Evolutionary conservation across 257 asterid species (phyloP).

Genomic region (Nicotiana benthamiana): DNA sequence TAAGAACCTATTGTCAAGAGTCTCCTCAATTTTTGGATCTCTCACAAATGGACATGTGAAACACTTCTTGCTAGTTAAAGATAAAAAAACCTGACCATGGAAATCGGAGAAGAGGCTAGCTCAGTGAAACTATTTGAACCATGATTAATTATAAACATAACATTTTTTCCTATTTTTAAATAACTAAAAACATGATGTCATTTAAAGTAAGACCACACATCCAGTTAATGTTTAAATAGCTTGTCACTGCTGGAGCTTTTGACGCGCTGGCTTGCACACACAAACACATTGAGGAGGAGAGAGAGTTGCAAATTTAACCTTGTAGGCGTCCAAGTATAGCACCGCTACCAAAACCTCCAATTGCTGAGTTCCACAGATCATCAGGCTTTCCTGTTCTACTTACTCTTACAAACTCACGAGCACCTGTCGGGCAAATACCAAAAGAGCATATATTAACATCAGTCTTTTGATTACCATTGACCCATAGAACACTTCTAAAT

Average conservation of each 20-base stretch:
- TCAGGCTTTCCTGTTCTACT: conserved; percentile 78
- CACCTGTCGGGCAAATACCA: conserved; percentile 33
- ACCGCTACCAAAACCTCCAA: conserved; percentile 88
- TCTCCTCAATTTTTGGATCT: background rate
- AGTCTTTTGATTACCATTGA: background rate
- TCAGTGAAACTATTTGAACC: background rate
- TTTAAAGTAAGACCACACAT: background rate
- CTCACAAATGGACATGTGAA: background rate
- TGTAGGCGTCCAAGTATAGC: conserved; percentile 94
- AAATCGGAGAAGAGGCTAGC: background rate
- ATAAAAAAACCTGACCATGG: background rate
- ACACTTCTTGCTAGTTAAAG: background rate
- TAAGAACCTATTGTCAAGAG: background rate
- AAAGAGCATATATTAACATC: background rate
- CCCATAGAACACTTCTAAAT: background rate
- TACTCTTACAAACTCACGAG: conserved; percentile 77
- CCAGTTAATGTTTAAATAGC: background rate
- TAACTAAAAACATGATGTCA: background rate
- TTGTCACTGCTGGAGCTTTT: background rate
- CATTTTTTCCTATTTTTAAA: background rate
- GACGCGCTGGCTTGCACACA: background rate
- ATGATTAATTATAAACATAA: background rate
- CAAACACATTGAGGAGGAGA: background rate
- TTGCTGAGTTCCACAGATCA: conserved; percentile 68
- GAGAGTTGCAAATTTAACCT: conserved; percentile 31